These are phyloP conservation scores for Colletotrichum neosansevieriae DNA, from an alignment of 2,329 filamentous ascomycete genomes.

Conservation along the genomic window DNA sequence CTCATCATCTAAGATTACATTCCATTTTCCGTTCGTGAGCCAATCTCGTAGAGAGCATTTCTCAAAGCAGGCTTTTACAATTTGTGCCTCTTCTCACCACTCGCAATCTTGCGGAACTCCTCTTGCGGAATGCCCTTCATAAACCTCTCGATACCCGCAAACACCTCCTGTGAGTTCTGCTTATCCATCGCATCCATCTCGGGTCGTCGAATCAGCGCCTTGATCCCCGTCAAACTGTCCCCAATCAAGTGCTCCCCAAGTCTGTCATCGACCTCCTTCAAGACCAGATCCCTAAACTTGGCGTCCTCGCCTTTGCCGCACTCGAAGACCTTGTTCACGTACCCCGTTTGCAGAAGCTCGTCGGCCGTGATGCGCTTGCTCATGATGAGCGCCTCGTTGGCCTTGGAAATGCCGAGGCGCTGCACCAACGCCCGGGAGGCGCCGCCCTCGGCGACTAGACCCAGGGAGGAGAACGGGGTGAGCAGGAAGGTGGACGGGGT, in stretches of 20 bases:
- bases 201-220: slow-evolving; percentile 82
- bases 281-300: slow-evolving; percentile 77
- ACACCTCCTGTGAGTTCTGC: slow-evolving; percentile 86
- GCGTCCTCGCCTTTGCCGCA: slow-evolving; percentile 69
- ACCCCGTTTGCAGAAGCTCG: slow-evolving; percentile 82
- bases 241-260: slow-evolving; percentile 84
- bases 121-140: slow-evolving; percentile 83
- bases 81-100: slow-evolving; percentile 94
- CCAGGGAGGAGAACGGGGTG: slow-evolving; percentile 90
- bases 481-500: slow-evolving; percentile 85
- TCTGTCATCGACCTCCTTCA: slow-evolving; percentile 83
- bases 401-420: slow-evolving; percentile 82
- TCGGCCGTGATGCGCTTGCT: slow-evolving; percentile 79
- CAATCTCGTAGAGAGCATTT: too few species aligned
- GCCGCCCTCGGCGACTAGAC: slow-evolving; percentile 90
- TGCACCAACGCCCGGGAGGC: slow-evolving; percentile 83
- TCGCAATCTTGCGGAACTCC: slow-evolving; percentile 88
- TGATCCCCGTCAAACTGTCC: slow-evolving; percentile 85
- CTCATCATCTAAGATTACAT: neutral
- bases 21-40: neutral
- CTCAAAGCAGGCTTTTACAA: slow-evolving; percentile 61
- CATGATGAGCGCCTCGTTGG: slow-evolving; percentile 95
- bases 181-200: slow-evolving; percentile 79
- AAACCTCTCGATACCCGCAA: slow-evolving; percentile 86
- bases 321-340: slow-evolving; percentile 85